Evolutionary conservation across 192 early-diverging fungal species (phyloP), one percentile per base, ranked within the genome.

Genomic region (Coemansia sp.): DNA sequence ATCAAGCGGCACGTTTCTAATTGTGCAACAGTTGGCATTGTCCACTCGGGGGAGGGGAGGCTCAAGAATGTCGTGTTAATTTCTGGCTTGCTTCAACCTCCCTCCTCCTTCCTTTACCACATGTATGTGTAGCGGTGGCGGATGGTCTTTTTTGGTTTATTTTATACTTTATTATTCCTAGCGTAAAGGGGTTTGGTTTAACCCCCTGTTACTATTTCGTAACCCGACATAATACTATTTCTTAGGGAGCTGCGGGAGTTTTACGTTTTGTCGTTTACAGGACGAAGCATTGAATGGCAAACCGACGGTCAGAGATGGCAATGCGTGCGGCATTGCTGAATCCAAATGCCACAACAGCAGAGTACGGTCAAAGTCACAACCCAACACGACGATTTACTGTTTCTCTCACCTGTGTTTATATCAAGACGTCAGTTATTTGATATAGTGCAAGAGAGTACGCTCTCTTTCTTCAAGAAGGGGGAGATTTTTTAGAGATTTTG

Each of bases 261-360:
- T 2, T 19, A n/a, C 22, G 19, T 14, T n/a, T 56, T 2, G 6
- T 11, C 22, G 19, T 14, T 53, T 29, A 11, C 50, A 6, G 22
- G 7, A 56, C 16, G 8, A 14, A 23, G 21, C 21, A 21, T 12
- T 27, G 27, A 68, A 77, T 77, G 74, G 61, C 61, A 23, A 71
- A 57, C 61, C 45, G 78, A 8, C 69, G 61, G 41, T 57, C 73
- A 56, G 78, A 81, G 65, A 75, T 75, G 69, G 73, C 78, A 81
- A 74, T 81, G 78, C 69, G 78, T 26, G 69, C 72, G 16, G 78
- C 78, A 7, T 65, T 81, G 43, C 66, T 81, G 43, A 81, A 68
- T 60, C 72, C 65, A 41, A 68, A 62, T 39, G 66, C 69, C 8
- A 75, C 78, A 0, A 47, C 53, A 2, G 51, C 73, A 71, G 78